Percentiles rank a stretch among this genome's conserved stretches.
Conservation (phyloP, 2,329 filamentous ascomycete species). For the Sporothrix schenckii region DNA sequence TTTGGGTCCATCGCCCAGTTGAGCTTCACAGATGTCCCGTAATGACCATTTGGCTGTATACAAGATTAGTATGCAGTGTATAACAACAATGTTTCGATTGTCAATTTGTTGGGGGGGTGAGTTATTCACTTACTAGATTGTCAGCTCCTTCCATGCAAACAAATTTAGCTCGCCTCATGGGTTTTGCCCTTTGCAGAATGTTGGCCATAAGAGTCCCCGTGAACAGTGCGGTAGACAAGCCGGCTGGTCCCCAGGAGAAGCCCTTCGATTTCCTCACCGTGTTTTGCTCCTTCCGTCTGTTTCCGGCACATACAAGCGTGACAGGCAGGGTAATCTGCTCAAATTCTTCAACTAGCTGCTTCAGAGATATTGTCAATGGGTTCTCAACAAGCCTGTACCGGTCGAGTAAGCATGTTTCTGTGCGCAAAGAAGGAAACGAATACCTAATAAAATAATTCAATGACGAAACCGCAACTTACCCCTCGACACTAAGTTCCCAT, state of each 20-base stretch:
- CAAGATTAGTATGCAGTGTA: not conserved
- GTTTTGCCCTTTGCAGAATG: slow-evolving; percentile 68
- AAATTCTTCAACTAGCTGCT: slow-evolving; percentile 71
- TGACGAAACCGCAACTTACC: slow-evolving; percentile 42
- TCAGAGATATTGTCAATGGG: slow-evolving; percentile 71
- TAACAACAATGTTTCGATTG: too few species aligned
- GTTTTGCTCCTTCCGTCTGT: slow-evolving; percentile 91
- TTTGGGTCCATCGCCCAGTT: slow-evolving; percentile 87
- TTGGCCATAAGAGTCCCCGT: slow-evolving; percentile 79
- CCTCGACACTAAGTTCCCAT: slow-evolving; percentile 84
- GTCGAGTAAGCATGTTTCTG: not conserved
- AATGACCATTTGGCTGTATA: slow-evolving; percentile 73
- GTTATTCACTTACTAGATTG: slow-evolving; percentile 41
- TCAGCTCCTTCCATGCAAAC: slow-evolving; percentile 93
- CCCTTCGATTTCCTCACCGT: slow-evolving; percentile 87
- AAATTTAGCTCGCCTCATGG: slow-evolving; percentile 71
- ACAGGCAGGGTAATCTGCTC: slow-evolving; percentile 84
- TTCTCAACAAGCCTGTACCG: slow-evolving; percentile 64
- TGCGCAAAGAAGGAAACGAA: not conserved
- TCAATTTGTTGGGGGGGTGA: too few species aligned
- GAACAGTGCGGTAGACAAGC: slow-evolving; percentile 83
- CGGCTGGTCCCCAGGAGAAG: slow-evolving; percentile 90
- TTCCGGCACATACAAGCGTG: slow-evolving; percentile 89
- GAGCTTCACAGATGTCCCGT: slow-evolving; percentile 84
- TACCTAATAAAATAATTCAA: not conserved